Evolutionary conservation across 2,329 filamentous ascomycete genomes (phyloP), one percentile per base, ranked within the genome.

Genomic region (Peltaster fructicola): DNA sequence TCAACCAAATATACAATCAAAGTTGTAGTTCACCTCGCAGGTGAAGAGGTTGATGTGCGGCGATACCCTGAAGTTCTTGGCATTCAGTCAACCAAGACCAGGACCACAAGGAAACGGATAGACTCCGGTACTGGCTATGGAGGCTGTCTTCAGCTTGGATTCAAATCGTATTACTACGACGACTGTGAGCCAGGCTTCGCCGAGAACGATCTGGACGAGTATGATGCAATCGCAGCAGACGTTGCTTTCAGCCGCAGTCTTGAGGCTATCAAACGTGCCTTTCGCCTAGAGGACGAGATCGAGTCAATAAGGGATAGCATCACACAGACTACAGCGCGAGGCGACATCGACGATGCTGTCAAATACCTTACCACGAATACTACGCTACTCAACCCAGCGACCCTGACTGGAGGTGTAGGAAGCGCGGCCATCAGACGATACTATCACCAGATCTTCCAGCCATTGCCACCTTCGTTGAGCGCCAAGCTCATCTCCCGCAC

Each of bases 221-320:
- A 69, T 37, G 63, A 80, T 34, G 55, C 61, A 7, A 54, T 76
- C 3, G 63, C 63, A 0, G 65, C 73, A 2, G 61, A 64, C n/a
- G 41, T 81, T 11, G 73, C 76, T 0, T 81, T 72, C 63, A 67
- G 61, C n/a, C 59, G 77, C 6, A 72, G 67, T 17, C 41, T 84
- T 29, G 56, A 56, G 1, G 50, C 58, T 1, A 54, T 78, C 17
- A 57, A 70, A 19, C 61, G 59, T 31, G 73, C 67, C 0, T 77
- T 81, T 40, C 44, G 51, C 9, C 45, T 54, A 9, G 55, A 59
- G 30, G 48, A 54, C 2, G 47, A 59, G 20, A 33, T 61, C n/a
- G 57, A 61, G 35, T 41, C 46, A 6, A 41, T 52, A 5, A 51
- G 54, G 40, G 58, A 61, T 25, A 46, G 54, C 7, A 29, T 39